Conservation (phyloP, 1,284 basidiomycete genomes). For the Malassezia cuniculi region DNA sequence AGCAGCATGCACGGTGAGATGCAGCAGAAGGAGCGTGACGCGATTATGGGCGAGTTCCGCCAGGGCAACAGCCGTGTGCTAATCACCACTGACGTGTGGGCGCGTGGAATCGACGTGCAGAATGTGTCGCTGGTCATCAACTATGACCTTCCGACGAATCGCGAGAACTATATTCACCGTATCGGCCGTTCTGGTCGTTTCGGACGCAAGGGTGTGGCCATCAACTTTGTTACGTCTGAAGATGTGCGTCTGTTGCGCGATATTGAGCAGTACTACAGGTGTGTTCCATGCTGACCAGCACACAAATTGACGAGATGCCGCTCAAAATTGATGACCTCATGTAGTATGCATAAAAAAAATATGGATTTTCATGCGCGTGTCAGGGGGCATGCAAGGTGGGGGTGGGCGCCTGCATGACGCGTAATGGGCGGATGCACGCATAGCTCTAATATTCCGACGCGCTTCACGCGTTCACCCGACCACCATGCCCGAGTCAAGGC, state of each 20-base stretch:
- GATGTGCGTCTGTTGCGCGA: conserved; percentile 39
- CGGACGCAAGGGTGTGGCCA: conserved; percentile 68
- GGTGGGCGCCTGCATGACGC: no score
- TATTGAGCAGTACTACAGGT: conserved; percentile 38
- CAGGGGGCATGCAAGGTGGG: no score
- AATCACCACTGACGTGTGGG: conserved; percentile 69
- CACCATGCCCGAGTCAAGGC: no score
- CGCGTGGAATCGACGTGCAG: conserved; percentile 94
- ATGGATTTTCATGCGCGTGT: no score
- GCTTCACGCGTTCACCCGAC: no score
- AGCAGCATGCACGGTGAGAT: conserved; percentile 72
- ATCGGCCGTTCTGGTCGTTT: conserved; percentile 92
- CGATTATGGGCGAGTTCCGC: conserved; percentile 98
- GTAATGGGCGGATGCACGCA: no score
- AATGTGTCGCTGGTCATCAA: conserved; percentile 97
- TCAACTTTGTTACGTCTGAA: conserved; percentile 59
- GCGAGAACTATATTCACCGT: conserved; percentile 97
- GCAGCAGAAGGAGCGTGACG: conserved; percentile 95
- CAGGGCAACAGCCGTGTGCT: conserved; percentile 55
- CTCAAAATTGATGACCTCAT: conserved; percentile 43
- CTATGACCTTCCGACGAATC: conserved; percentile 79
- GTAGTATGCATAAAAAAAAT: no score
- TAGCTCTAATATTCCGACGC: no score
- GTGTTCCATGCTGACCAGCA: conserved; percentile 8
- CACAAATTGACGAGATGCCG: conserved; percentile 45